phyloP scores from a whole-genome alignment of 2,329 filamentous ascomycete genomes.

The Penicillium frequentans region DNA sequence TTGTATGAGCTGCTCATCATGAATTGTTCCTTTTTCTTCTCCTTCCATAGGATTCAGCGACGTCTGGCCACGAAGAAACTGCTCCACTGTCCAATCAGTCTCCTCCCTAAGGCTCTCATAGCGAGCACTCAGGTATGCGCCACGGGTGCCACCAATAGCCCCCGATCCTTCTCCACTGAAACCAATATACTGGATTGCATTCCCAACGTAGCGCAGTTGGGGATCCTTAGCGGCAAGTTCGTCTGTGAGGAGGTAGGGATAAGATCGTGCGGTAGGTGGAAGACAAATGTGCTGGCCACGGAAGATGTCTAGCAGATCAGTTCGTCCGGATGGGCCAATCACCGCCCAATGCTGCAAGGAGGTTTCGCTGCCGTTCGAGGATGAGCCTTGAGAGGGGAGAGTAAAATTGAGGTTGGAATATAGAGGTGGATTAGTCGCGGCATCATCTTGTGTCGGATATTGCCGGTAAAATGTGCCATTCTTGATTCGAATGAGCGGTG shows the following conservation, averaged over 20 bases:
- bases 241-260: conserved; percentile 71
- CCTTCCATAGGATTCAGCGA: conserved; percentile 72
- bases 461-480: conserved; percentile 82
- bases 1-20: conserved; percentile 55
- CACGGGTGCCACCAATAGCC: conserved; percentile 51
- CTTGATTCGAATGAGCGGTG: conserved; percentile 68
- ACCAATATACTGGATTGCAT: conserved; percentile 84
- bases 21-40: conserved; percentile 50
- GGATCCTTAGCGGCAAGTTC: conserved; percentile 54
- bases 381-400: conserved; percentile 54
- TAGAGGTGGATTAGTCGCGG: conserved; percentile 61
- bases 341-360: conserved; percentile 73
- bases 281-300: conserved; percentile 72
- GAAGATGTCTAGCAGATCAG: conserved; percentile 77
- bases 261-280: conserved; percentile 73
- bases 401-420: conserved; percentile 71
- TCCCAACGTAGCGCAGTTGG: conserved; percentile 57
- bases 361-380: conserved; percentile 16
- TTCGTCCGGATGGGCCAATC: conserved; percentile 77
- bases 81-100: conserved; percentile 79
- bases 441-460: conserved; percentile 58
- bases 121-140: conserved; percentile 81
- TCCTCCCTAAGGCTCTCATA: conserved; percentile 87
- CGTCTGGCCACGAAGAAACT: conserved; percentile 81
- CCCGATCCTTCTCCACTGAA: conserved; percentile 72